phyloP scores from a whole-genome alignment of 257 asterid species.

The Solanum appendiculatum region DNA sequence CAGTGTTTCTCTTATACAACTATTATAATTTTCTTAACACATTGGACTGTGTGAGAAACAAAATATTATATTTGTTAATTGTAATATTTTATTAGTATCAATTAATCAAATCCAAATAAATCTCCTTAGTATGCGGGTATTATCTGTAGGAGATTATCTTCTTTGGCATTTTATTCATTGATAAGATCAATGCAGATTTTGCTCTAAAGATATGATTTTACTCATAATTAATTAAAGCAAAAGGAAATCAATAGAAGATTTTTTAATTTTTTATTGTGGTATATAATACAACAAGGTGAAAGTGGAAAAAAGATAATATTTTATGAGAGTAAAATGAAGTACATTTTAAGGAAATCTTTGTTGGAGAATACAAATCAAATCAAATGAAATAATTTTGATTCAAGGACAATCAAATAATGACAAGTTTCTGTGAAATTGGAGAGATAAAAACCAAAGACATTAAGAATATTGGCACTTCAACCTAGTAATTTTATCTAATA shows the following conservation, averaged over 20 bases:
- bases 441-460: neutral
- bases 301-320: neutral
- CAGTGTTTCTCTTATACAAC: neutral
- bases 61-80: neutral
- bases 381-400: neutral
- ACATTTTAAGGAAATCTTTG: neutral
- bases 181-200: neutral
- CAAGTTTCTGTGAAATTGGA: neutral
- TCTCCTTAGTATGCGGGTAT: neutral
- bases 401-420: neutral
- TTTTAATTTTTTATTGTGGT: neutral
- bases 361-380: neutral
- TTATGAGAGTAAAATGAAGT: neutral
- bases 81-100: neutral
- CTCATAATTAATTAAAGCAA: neutral
- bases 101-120: neutral
- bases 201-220: neutral
- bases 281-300: neutral
- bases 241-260: neutral
- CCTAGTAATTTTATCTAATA: neutral
- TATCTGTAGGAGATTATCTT: neutral
- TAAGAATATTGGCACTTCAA: neutral
- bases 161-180: neutral
- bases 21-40: neutral
- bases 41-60: neutral